Base-by-base conservation (phyloP, 495 filamentous ascomycete genomes). In the Pyrenula massariospora region DNA sequence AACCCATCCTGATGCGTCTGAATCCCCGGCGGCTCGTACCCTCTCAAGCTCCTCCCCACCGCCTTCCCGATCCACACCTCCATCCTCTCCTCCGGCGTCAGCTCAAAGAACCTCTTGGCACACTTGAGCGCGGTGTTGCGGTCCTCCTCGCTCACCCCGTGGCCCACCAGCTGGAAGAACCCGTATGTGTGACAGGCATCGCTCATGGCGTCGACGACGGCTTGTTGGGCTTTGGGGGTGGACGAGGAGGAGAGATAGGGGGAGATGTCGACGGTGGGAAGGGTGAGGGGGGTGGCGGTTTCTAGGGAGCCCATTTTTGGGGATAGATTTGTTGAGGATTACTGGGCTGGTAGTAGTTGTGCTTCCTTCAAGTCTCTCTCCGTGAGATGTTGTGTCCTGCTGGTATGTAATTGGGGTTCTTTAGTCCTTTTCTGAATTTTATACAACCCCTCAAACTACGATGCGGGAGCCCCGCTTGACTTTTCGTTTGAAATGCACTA, bases 131-230 rank as follows among this genome's bases (percentile, higher is more conserved):
- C 48, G 2, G 54, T 3, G 1, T 58, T n/a, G 19, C 52, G 56
- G 12, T 25, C 22, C n/a, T 58, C 52, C 2, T 47, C 23, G 11
- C 53, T 10, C 1, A 75, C 56, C 47, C 69, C 69, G 60, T 75
- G 73, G 50, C 68, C 68, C 15, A 22, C 61, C 23, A 65, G 48
- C 50, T 71, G 66, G 58, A 75, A 70, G 62, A 74, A 75, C 52
- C 71, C 73, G 54, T 68, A 68, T 15, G 55, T 49, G 1, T n/a
- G n/a, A 54, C 60, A 66, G 2, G 69, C 70, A 25, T 67, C 56
- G 0, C 63, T 57, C 10, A 75, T 66, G 22, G 64, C 52, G n/a
- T 54, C 59, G 23, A 73, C 61, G 24, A 73, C 64, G 12, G 25
- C 22, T 8, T 58, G 22, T 12, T 53, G 53, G 31, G 25, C 36